Evolutionary conservation across 768 basidiomycete genomes (phyloP), one percentile per base, ranked within the genome.

Genomic region (Cyclocybe cylindracea): DNA sequence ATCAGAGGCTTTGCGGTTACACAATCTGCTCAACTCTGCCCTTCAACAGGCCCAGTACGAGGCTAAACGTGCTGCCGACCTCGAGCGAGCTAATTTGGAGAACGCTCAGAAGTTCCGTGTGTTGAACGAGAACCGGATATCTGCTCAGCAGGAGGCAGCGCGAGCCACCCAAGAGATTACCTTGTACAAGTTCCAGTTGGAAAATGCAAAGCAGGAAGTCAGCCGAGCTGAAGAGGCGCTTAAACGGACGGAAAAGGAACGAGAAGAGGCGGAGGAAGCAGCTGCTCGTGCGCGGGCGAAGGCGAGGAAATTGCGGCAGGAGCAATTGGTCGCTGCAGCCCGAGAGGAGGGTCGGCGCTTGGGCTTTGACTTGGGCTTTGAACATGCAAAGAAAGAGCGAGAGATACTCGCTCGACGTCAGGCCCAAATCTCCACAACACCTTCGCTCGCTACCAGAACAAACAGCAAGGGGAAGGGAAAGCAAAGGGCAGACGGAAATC

Each of bases 301-400:
- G 46, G 81, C 82, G 31, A 69, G 83, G 47, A 72, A 74, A 58
- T 57, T 84, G 42, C 76, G 73, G 7, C 78, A 81, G 57, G 76
- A 82, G 51, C 70, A 75, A 10, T 56, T 84, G 39, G 67, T 85
- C 14, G 72, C 79, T 47, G 55, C 68, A 41, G 85, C 85, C 1
- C 72, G 78, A 48, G 83, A 85, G 49, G 83, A 86, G 58, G 85
- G 85, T 3, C 71, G 83, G 48, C 74, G 67, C 63, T 59, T 66
- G 65, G 67, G 85, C 58, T 66, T 79, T 69, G 68, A 78, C 67
- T 73, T 77, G 71, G 73, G 85, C 56, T 46, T 76, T 72, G 62
- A 64, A 50, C 68, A 70, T 41, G 74, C 73, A 2, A 66, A 67
- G 18, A 57, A 66, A 18, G 71, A 75, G 51, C 56, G 64, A 31